Conservation (phyloP, 1,284 basidiomycete species). For the Rugosomyces carneus region DNA sequence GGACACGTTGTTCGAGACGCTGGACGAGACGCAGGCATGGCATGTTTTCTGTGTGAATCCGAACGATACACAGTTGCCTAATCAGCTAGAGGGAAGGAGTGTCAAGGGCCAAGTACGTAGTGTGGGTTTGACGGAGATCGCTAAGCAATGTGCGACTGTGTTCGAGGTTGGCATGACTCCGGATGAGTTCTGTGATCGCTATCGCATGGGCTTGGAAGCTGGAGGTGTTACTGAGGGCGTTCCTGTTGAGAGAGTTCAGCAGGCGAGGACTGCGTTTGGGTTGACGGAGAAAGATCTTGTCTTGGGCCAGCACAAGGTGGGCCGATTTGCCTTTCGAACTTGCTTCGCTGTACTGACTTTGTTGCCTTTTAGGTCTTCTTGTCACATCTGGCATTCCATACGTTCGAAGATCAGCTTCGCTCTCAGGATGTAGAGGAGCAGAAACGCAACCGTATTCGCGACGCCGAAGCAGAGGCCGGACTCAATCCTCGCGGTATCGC, state of each 20-base stretch:
- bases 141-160: slow-evolving; percentile 57
- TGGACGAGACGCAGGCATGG: slow-evolving; percentile 91
- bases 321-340: slow-evolving; percentile 1
- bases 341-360: slow-evolving; percentile 3
- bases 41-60: slow-evolving; percentile 90
- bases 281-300: slow-evolving; percentile 74
- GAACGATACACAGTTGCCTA: slow-evolving; percentile 91
- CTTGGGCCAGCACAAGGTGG: slow-evolving; percentile 75
- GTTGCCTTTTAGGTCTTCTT: slow-evolving; percentile 71
- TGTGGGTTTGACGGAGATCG: slow-evolving; percentile 76
- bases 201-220: slow-evolving; percentile 52
- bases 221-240: slow-evolving; percentile 47
- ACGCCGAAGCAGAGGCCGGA: slow-evolving; percentile 73
- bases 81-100: slow-evolving; percentile 87
- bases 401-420: slow-evolving; percentile 84
- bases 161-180: slow-evolving; percentile 87
- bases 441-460: slow-evolving; percentile 67
- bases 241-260: slow-evolving; percentile 48
- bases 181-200: slow-evolving; percentile 84
- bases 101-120: slow-evolving; percentile 91
- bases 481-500: slow-evolving; percentile 59
- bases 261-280: slow-evolving; percentile 57
- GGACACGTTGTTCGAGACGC: slow-evolving; percentile 81
- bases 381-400: slow-evolving; percentile 82
- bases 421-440: slow-evolving; percentile 80